These are phyloP conservation scores for Lodderomyces theae DNA, from an alignment of 1,139 yeast genomes.

Conservation along the genomic window DNA sequence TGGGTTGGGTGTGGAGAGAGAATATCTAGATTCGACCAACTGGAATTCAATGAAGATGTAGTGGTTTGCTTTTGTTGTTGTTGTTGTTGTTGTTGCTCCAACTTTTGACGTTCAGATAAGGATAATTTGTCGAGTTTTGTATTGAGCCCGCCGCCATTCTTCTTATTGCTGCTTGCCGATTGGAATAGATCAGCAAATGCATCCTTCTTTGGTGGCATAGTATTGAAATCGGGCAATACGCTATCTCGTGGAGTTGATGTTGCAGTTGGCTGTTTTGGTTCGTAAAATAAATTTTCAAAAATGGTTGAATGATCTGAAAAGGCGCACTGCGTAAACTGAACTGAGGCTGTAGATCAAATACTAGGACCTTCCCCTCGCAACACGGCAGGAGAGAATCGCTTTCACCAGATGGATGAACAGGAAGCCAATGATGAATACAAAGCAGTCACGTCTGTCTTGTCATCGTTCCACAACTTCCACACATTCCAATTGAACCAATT, in stretches of 20 bases:
- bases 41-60: constrained; percentile 9
- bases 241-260: neutral
- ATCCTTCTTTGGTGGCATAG: constrained; percentile 41
- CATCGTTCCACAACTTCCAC: constrained; percentile 36
- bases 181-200: constrained; percentile 48
- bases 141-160: constrained; percentile 8
- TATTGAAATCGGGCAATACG: neutral
- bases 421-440: constrained; percentile 32
- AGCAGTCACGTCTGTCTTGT: constrained; percentile 39
- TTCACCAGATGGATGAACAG: neutral
- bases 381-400: no score
- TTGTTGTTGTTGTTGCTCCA: constrained; percentile 12
- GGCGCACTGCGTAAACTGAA: neutral
- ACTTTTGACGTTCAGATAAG: constrained; percentile 22
- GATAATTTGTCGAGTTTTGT: constrained; percentile 17
- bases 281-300: neutral
- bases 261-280: neutral
- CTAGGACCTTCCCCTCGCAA: neutral
- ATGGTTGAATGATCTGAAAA: neutral
- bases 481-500: constrained; percentile 35
- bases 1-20: constrained; percentile 13
- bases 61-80: constrained; percentile 3
- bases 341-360: no score
- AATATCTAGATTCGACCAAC: constrained; percentile 24
- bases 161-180: constrained; percentile 24